Percentiles rank a stretch among this genome's conserved stretches.
phyloP scores from a whole-genome alignment of 176 grass and related monocot species.

The Avena insularis region DNA sequence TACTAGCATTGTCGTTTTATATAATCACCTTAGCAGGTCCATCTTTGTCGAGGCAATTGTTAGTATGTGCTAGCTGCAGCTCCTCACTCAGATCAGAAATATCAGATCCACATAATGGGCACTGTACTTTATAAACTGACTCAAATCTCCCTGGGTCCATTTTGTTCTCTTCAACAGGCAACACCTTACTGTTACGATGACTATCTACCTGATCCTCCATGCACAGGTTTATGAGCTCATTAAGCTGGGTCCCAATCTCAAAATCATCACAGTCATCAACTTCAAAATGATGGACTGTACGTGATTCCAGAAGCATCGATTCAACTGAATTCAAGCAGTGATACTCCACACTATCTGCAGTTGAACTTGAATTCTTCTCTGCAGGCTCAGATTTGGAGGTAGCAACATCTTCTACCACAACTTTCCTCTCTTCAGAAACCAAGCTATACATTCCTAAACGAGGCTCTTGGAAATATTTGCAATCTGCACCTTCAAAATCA shows the following conservation, averaged over 20 bases:
- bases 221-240: conserved; percentile 84
- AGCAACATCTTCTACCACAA: conserved; percentile 17
- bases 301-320: conserved; percentile 47
- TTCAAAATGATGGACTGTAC: conserved; percentile 27
- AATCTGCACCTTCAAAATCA: conserved; percentile 21
- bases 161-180: conserved; percentile 16
- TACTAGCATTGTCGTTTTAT: conserved; percentile 14
- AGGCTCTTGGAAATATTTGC: conserved; percentile 23
- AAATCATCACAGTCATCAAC: conserved; percentile 53
- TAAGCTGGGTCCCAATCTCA: conserved; percentile 82
- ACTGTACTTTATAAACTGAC: conserved; percentile 54
- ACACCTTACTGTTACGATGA: conserved; percentile 30
- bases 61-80: conserved; percentile 65
- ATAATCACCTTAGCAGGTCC: conserved; percentile 59
- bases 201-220: conserved; percentile 46
- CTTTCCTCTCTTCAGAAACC: conserved; percentile 42
- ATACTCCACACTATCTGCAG: conserved; percentile 23
- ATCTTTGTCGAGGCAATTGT: conserved; percentile 76
- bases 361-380: neutral
- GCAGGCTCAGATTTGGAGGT: neutral
- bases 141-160: conserved; percentile 11
- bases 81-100: conserved; percentile 72
- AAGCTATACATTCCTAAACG: neutral
- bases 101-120: conserved; percentile 82
- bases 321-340: conserved; percentile 46